Base-by-base conservation (phyloP, 139 green algal genomes). In the Monoraphidium neglectum region DNA sequence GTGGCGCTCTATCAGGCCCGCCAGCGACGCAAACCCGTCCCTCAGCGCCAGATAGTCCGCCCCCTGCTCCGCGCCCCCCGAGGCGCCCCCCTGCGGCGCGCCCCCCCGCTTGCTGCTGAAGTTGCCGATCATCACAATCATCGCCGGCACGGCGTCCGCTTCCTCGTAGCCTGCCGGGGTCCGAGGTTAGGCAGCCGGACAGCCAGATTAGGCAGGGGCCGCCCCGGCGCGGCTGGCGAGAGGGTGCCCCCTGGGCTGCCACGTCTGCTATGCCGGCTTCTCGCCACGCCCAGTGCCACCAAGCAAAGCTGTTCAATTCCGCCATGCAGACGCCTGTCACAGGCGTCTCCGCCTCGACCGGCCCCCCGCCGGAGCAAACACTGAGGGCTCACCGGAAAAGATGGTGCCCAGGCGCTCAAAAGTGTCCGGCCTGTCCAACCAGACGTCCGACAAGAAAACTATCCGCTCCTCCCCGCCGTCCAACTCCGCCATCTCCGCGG, bases 121-220 rank as follows among this genome's bases (percentile, higher is more conserved):
- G 82, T 94, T 92, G 40, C 94, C 94, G 83, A 97, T 93, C 23
- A 98, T 79, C 28, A 97, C 86, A 72, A 98, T 93, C 57, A 94
- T 73, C 0, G 78, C 71, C 0, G 94, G 94, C 37, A 92, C 62
- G 13, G 60, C 38, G 36, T 86, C 84, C 66, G 91, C 59, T 32
- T 83, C 78, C 47, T 93, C 82, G 71, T 91, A 97, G 1, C 88
- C 92, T 90, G 82, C 40, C 8, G 51, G 32, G 56, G 63, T 23
- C 33, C 6, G 60, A 18, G 16, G 28, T 4, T n/a, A 12, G 13
- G 30, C n/a, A n/a, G n/a, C n/a, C n/a, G n/a, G n/a, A n/a, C n/a
- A n/a, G n/a, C n/a, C n/a, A n/a, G n/a, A n/a, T n/a, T n/a, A n/a
- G n/a, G n/a, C n/a, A n/a, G n/a, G n/a, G n/a, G n/a, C n/a, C n/a